Conservation (phyloP, 805 yeast genomes). For the Lachancea quebecensis region DNA sequence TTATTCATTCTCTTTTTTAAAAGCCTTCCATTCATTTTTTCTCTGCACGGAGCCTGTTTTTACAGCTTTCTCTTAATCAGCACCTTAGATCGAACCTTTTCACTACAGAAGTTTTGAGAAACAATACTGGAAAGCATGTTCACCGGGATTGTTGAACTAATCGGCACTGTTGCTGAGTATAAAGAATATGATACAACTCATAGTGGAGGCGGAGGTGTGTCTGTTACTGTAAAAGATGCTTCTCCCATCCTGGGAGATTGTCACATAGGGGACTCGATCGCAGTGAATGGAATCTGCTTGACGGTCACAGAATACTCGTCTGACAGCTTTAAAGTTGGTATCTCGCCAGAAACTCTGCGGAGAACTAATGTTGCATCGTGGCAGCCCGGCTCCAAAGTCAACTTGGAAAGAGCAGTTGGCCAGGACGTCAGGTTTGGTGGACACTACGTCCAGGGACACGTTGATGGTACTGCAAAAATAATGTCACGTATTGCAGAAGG, state of each 20-base stretch:
- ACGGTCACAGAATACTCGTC: conserved; percentile 78
- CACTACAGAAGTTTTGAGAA: neutral
- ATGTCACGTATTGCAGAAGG: conserved; percentile 48
- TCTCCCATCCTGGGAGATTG: conserved; percentile 63
- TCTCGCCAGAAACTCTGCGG: conserved; percentile 86
- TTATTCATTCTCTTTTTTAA: too few species aligned
- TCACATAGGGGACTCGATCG: conserved; percentile 89
- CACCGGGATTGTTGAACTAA: conserved; percentile 85
- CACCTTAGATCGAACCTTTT: too few species aligned
- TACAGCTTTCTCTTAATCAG: too few species aligned
- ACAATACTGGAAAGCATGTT: conserved; percentile 48
- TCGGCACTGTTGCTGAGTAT: conserved; percentile 46
- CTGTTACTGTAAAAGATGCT: conserved; percentile 60
- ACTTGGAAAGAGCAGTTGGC: conserved; percentile 84
- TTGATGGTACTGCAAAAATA: conserved; percentile 79
- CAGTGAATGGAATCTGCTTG: conserved; percentile 82
- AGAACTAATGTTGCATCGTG: conserved; percentile 69
- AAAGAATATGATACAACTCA: conserved; percentile 16
- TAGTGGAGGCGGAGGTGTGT: conserved; percentile 46
- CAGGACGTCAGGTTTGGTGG: conserved; percentile 85
- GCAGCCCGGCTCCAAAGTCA: conserved; percentile 54
- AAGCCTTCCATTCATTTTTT: too few species aligned
- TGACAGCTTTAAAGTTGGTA: conserved; percentile 72
- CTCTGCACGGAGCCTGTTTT: too few species aligned
- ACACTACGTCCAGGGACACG: conserved; percentile 96